Conservation (phyloP, 805 yeast species). For the Teunomyces barrocoloradensis region DNA sequence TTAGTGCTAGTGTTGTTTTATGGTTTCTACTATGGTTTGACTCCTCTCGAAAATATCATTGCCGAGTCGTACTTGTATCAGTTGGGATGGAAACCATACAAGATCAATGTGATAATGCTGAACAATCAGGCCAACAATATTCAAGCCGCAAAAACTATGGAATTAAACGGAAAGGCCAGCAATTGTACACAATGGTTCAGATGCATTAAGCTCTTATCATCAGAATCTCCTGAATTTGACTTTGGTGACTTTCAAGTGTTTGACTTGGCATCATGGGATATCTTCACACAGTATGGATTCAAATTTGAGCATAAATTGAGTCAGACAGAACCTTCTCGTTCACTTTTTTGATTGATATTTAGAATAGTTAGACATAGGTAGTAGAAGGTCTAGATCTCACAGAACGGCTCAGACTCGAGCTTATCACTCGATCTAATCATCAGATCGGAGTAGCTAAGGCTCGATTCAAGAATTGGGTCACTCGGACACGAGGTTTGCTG, state of each 20-base stretch:
- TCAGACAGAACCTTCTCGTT: conserved; percentile 27
- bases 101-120: conserved; percentile 11
- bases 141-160: conserved; percentile 6
- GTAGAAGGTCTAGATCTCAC: not conserved
- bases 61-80: conserved; percentile 39
- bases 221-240: conserved; percentile 17
- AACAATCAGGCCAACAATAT: conserved; percentile 6
- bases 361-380: not conserved
- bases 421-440: conserved; percentile 1
- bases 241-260: conserved; percentile 42
- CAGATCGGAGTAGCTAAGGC: not conserved
- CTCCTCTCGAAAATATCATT: conserved; percentile 42
- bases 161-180: conserved; percentile 1
- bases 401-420: conserved; percentile 1
- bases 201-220: conserved; percentile 15
- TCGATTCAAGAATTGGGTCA: conserved; percentile 4
- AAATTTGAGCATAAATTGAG: conserved; percentile 33
- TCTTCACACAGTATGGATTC: conserved; percentile 35
- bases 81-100: conserved; percentile 44
- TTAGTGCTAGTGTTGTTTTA: conserved; percentile 39
- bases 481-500: not conserved
- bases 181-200: conserved; percentile 27
- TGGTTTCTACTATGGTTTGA: conserved; percentile 41
- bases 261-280: conserved; percentile 42
- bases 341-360: conserved; percentile 8